Conservation (phyloP, 371 early-diverging fungal species). For the Rhizopus arrhizus region DNA sequence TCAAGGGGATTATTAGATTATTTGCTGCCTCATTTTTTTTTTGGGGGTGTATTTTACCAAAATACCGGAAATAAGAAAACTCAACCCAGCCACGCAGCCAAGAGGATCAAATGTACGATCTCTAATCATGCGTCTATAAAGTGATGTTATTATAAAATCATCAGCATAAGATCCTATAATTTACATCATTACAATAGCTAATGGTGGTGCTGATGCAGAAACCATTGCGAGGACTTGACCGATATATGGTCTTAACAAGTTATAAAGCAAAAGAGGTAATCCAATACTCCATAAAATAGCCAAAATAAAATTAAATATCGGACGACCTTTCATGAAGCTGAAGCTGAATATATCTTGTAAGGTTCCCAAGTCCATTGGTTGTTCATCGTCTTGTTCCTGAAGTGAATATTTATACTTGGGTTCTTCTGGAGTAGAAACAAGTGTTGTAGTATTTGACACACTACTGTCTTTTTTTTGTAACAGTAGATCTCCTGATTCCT, state of each 20-base stretch:
- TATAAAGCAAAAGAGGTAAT: slow-evolving; percentile 28
- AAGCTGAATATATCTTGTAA: slow-evolving; percentile 32
- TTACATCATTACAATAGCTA: slow-evolving; percentile 31
- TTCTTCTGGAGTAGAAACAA: neutral
- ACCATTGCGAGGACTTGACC: slow-evolving; percentile 37
- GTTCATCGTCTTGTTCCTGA: slow-evolving; percentile 25
- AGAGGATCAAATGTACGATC: slow-evolving; percentile 30
- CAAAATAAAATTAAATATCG: slow-evolving; percentile 31
- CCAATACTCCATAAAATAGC: slow-evolving; percentile 38
- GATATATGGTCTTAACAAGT: slow-evolving; percentile 24
- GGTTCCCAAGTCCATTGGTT: slow-evolving; percentile 31
- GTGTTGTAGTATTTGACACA: neutral
- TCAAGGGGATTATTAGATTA: neutral
- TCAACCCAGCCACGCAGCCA: slow-evolving; percentile 33
- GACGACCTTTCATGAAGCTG: slow-evolving; percentile 30
- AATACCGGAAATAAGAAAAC: slow-evolving; percentile 38
- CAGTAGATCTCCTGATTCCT: neutral
- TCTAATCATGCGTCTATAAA: slow-evolving; percentile 31
- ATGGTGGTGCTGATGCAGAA: slow-evolving; percentile 31
- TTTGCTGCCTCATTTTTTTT: neutral
- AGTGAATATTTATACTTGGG: slow-evolving; percentile 1
- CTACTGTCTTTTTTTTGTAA: neutral
- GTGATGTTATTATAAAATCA: neutral
- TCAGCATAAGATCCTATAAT: too few species aligned
- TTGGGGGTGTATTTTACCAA: slow-evolving; percentile 23